phyloP scores from a whole-genome alignment of 306 rosid genomes.

The Sicyos edulis region DNA sequence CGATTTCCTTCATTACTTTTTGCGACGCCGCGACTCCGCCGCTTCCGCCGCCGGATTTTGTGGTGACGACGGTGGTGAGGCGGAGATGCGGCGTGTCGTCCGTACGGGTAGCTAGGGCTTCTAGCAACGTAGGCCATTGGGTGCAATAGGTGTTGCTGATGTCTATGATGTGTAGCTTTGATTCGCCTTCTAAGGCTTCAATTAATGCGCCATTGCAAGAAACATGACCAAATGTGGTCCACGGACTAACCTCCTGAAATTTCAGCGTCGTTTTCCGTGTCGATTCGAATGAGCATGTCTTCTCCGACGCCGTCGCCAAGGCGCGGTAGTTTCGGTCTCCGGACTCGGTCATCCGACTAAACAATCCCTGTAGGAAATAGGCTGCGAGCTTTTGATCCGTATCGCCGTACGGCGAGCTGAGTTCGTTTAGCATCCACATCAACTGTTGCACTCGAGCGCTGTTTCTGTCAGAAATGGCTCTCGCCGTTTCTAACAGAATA shows the following conservation, averaged over 20 bases:
- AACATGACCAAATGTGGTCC: slow-evolving; percentile 96
- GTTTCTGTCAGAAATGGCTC: slow-evolving; percentile 72
- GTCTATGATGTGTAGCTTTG: slow-evolving; percentile 71
- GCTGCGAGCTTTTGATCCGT: slow-evolving; percentile 69
- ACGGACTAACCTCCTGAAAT: slow-evolving; percentile 88
- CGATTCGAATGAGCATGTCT: slow-evolving; percentile 84
- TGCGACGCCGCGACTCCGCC: slow-evolving; percentile 29
- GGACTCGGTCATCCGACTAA: slow-evolving; percentile 68
- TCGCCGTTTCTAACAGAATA: slow-evolving; percentile 66
- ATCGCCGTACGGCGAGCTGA: slow-evolving; percentile 84
- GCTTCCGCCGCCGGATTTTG: slow-evolving; percentile 18
- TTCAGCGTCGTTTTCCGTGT: slow-evolving; percentile 69
- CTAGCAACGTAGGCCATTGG: slow-evolving; percentile 93
- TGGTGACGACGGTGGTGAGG: slow-evolving; percentile 54
- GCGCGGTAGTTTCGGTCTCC: slow-evolving; percentile 65
- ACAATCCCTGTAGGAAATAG: slow-evolving; percentile 83
- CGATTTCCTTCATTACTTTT: slow-evolving; percentile 73
- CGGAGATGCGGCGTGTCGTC: slow-evolving; percentile 89
- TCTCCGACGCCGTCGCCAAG: slow-evolving; percentile 63
- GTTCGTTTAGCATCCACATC: slow-evolving; percentile 96
- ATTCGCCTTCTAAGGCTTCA: slow-evolving; percentile 81
- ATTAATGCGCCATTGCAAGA: slow-evolving; percentile 83
- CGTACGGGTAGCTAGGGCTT: slow-evolving; percentile 76
- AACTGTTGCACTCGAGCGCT: slow-evolving; percentile 62
- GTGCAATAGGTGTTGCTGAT: slow-evolving; percentile 91